phyloP scores from a whole-genome alignment of 306 rosid genomes.

The Cucurbita pepo region DNA sequence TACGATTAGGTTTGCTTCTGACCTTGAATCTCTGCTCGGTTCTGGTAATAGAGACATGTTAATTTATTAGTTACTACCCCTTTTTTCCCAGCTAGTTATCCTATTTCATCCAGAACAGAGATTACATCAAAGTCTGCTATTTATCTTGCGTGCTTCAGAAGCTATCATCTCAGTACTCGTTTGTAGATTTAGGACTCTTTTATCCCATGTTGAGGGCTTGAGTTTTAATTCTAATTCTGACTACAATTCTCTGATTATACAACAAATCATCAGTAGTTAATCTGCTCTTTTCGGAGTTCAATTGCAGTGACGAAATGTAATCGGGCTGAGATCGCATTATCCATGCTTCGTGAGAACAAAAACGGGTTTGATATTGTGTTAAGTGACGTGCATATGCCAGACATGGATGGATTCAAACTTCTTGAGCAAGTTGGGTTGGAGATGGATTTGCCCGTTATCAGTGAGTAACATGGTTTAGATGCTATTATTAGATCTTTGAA shows the following conservation, averaged over 20 bases:
- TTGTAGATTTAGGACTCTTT: background rate
- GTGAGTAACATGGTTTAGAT: constrained; percentile 31
- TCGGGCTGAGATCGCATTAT: constrained; percentile 64
- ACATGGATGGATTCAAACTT: constrained; percentile 98
- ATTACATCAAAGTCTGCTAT: background rate
- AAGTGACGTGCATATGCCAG: constrained; percentile 98
- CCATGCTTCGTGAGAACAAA: constrained; percentile 56
- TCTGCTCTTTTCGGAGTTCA: background rate
- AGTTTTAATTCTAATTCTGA: background rate
- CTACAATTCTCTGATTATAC: background rate
- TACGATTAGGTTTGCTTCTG: background rate
- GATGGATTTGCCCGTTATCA: constrained; percentile 95
- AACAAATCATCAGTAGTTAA: background rate
- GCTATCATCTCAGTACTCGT: background rate
- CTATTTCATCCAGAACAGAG: background rate
- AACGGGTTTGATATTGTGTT: constrained; percentile 85
- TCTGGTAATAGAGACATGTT: background rate
- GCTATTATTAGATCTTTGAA: background rate
- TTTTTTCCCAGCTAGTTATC: background rate
- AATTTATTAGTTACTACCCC: background rate
- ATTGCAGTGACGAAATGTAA: constrained; percentile 66
- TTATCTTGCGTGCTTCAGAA: background rate
- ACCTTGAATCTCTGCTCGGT: background rate
- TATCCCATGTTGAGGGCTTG: background rate
- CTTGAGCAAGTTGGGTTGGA: constrained; percentile 80